These are phyloP conservation scores for Aureobasidium lini DNA, from an alignment of 2,329 filamentous ascomycete species.

Conservation along the genomic window DNA sequence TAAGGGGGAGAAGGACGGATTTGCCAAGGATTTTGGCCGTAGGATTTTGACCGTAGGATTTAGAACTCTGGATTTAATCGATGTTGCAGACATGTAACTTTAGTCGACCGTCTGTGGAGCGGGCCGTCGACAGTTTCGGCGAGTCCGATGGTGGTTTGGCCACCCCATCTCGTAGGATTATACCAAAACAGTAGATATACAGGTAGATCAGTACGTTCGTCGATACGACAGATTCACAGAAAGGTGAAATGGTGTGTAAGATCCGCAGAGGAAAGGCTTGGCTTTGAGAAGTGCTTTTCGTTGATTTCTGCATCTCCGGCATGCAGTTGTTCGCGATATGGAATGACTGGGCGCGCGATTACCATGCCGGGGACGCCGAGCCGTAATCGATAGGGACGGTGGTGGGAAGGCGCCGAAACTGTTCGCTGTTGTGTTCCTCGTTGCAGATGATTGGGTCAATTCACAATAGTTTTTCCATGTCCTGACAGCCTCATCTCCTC, in stretches of 20 bases:
- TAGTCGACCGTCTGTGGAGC: too few relatives aligned
- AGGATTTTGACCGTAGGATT: too few relatives aligned
- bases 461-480: not conserved
- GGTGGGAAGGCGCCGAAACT: not conserved
- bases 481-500: not conserved
- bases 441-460: not conserved
- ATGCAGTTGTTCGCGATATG: not conserved
- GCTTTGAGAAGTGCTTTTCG: not conserved
- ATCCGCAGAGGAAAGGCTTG: not conserved
- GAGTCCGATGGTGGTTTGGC: slow-evolving; percentile 7
- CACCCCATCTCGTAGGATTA: not conserved
- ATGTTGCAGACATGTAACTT: too few relatives aligned
- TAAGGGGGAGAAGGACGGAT: too few relatives aligned
- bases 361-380: not conserved
- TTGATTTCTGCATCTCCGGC: not conserved
- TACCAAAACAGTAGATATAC: not conserved
- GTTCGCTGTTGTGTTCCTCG: not conserved
- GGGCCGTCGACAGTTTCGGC: not conserved
- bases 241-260: not conserved
- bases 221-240: not conserved
- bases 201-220: not conserved
- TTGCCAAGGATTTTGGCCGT: too few relatives aligned
- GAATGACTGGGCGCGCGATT: not conserved
- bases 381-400: slow-evolving; percentile 5
- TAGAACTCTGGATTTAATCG: too few relatives aligned